Base-by-base conservation (phyloP, 2,329 filamentous ascomycete genomes). In the Hypoxylon sp. region DNA sequence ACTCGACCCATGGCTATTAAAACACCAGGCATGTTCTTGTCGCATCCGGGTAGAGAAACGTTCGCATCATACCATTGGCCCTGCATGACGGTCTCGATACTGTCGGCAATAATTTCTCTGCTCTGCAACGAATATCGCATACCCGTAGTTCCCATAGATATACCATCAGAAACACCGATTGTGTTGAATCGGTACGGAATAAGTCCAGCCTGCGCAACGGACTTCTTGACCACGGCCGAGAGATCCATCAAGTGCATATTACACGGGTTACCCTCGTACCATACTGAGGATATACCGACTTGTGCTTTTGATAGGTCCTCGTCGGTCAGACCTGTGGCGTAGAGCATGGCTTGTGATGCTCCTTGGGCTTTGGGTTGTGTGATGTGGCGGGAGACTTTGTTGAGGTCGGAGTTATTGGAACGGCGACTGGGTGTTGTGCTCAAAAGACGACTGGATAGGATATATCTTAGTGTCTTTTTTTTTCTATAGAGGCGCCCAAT, bases 31-130 rank as follows among this genome's bases (percentile, higher is more conserved):
- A 99, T 97, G 77, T 99, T 99, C 85, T 99, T 99, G 82, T 99
- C 94, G 75, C 94, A 99, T 37, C 94, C 94, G 9, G 94, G 94
- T 65, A 99, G 89, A 43, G 91, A 96, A 69, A 99, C 89, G 74
- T 97, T 97, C 63, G 86, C 93, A 73, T 99, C 94, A 71, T 99
- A 97, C 91, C 92, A 97, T 75, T 99, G 94, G 11, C 91, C 94
- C 62, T 91, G 88, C 92, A 97, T 99, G 65, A 99, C 94, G 4
- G 94, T 97, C 81, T 99, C 94, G 67, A 99, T 96, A 56, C 90
- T 95, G 76, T 99, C 94, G 67, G 94, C 94, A 65, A 99, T 99
- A 67, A 99, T 84, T 73, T 99, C 94, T 71, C 94, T 83, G 63
- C 90, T 96, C 78, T 97, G 94, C 42, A 97, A 80, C 46, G 89